phyloP scores from a whole-genome alignment of 2,329 filamentous ascomycete species.

The Colletotrichum brevisporum region DNA sequence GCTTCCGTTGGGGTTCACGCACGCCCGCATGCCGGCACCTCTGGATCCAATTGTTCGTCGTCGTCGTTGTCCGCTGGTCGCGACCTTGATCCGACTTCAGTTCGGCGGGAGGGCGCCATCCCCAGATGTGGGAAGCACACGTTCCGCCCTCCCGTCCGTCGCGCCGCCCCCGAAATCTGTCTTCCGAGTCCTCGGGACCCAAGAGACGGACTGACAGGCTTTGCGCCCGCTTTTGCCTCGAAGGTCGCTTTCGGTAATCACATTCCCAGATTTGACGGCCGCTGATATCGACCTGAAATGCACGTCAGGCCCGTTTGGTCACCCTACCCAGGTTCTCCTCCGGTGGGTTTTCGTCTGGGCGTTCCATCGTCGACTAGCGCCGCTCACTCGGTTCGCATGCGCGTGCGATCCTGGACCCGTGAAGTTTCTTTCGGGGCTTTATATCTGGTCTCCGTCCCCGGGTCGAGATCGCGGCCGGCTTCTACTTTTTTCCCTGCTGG shows the following conservation, averaged over 20 bases:
- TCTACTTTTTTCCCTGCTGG: not conserved
- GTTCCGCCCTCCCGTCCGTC: not conserved
- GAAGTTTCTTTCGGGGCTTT: not conserved
- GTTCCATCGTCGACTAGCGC: not conserved
- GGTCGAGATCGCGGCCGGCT: not conserved
- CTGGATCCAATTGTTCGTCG: not conserved
- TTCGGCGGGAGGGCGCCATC: not conserved
- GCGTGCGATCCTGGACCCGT: not conserved
- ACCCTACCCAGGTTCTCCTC: slow-evolving; percentile 16
- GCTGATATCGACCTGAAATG: slow-evolving; percentile 1
- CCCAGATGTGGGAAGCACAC: not conserved
- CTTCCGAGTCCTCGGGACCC: slow-evolving; percentile 7
- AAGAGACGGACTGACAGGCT: not conserved
- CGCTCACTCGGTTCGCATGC: not conserved
- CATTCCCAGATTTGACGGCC: not conserved
- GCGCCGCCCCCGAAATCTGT: not conserved
- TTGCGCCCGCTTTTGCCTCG: not conserved
- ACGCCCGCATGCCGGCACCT: not conserved
- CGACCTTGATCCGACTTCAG: slow-evolving; percentile 22
- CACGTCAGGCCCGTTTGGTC: not conserved
- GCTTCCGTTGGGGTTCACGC: not conserved
- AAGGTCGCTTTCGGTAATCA: not conserved
- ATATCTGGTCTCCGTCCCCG: slow-evolving; percentile 18
- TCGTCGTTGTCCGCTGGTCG: slow-evolving; percentile 1
- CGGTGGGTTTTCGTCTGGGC: slow-evolving; percentile 32